phyloP scores from a whole-genome alignment of 2,329 filamentous ascomycete genomes.

The Ustulina deusta region DNA sequence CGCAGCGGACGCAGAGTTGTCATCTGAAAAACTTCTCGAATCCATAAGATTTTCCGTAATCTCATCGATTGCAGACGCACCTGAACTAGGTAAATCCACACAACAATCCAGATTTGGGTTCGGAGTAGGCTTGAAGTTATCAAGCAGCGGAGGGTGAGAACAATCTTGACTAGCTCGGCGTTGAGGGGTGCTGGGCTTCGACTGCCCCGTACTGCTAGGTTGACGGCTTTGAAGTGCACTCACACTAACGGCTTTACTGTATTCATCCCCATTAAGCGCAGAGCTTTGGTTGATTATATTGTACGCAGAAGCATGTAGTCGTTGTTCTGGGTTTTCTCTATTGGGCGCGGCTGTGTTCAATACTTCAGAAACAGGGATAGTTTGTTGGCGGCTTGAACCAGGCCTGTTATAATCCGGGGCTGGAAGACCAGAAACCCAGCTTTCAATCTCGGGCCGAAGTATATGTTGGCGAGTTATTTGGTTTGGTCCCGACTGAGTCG shows the following conservation, averaged over 20 bases:
- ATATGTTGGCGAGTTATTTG: background rate
- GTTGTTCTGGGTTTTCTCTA: background rate
- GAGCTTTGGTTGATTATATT: background rate
- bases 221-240: background rate
- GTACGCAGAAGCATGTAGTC: background rate
- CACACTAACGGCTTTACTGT: background rate
- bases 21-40: background rate
- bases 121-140: background rate
- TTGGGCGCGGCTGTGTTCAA: background rate
- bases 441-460: conserved; percentile 23
- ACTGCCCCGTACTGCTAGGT: background rate
- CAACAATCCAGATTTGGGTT: background rate
- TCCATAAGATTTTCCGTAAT: background rate
- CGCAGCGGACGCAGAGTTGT: background rate
- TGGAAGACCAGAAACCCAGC: conserved; percentile 31
- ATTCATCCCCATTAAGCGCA: background rate
- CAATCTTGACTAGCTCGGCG: background rate
- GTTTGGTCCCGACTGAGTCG: background rate
- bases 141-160: background rate
- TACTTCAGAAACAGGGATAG: background rate
- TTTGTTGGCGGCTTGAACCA: background rate
- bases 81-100: background rate
- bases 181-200: background rate
- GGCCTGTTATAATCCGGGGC: background rate
- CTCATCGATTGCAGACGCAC: background rate